Base-by-base conservation (phyloP, 257 asterid genomes). In the Capsicum rhomboideum region DNA sequence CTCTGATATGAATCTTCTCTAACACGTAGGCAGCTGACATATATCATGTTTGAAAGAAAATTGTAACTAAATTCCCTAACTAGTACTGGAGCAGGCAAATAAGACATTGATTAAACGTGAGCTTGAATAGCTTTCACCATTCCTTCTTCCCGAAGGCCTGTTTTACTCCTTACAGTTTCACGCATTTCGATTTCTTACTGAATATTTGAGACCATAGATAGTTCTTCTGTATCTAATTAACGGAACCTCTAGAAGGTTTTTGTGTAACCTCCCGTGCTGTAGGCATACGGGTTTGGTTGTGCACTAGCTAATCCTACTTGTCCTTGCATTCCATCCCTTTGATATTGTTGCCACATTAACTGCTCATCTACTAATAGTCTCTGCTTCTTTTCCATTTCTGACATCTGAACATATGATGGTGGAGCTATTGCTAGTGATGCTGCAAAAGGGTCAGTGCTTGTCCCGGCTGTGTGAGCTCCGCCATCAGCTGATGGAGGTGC, bases 351-450 rank as follows among this genome's bases (percentile, higher is more conserved):
- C 99, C 99, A 97, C 92, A 91, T 89, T 37, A 88, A 8, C 78
- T 97, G 99, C 89, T 97, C 98, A 50, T 97, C 94, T 21, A 85
- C 90, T 46, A 92, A 86, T 83, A 93, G 78, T 78, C 90, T 89
- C 59, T 91, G 99, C 88, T 95, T 97, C 89, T 90, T 95, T 89
- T 97, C 99, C 94, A 95, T 86, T 46, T 95, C 99, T 10, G 98
- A 89, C 97, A 95, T 93, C 86, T 97, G 99, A 85, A 97, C 98
- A 14, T 93, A 95, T 2, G 99, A 20, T 2, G 99, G 99, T 11
- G 98, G 97, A 0, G 97, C 92, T 29, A 97, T 64, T 6, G 86
- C 82, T 0, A 97, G 87, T 4, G 99, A 95, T 31, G 98, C 98
- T 0, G 96, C 92, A 79, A 91, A 93, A 2, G 95, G 97, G 80